Percentiles rank a stretch among this genome's conserved stretches.
Evolutionary conservation across 352 stramenopile genomes (phyloP).

Genomic region (Elongisporangium prolatum): DNA sequence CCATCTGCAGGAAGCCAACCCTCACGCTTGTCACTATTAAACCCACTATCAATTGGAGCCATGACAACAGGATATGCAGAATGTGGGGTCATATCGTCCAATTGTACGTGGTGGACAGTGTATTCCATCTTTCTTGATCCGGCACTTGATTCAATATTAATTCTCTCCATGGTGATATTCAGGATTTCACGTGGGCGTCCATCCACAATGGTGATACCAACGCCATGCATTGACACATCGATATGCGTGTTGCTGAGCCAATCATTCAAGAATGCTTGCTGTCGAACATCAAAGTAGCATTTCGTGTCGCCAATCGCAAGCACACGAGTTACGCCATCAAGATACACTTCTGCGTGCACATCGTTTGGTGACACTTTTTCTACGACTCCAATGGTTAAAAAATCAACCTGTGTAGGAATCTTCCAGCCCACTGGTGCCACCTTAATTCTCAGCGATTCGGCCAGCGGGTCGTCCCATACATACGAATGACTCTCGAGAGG

Average conservation of each 20-base stretch:
- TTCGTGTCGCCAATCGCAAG: slow-evolving; percentile 74
- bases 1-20: slow-evolving; percentile 76
- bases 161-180: slow-evolving; percentile 86
- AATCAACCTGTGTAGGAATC: slow-evolving; percentile 65
- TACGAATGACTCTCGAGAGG: slow-evolving; percentile 76
- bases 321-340: slow-evolving; percentile 75
- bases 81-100: slow-evolving; percentile 81
- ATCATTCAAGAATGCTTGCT: slow-evolving; percentile 52
- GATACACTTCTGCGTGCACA: slow-evolving; percentile 81
- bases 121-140: slow-evolving; percentile 46
- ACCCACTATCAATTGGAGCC: slow-evolving; percentile 75
- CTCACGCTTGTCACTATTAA: slow-evolving; percentile 85
- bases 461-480: slow-evolving; percentile 74
- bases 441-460: slow-evolving; percentile 41
- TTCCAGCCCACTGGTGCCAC: slow-evolving; percentile 60
- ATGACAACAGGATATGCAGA: slow-evolving; percentile 75
- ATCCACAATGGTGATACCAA: slow-evolving; percentile 81
- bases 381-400: slow-evolving; percentile 68
- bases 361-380: slow-evolving; percentile 44
- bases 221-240: slow-evolving; percentile 65
- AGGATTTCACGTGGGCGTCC: slow-evolving; percentile 67
- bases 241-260: slow-evolving; percentile 75
- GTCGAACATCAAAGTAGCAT: slow-evolving; percentile 50
- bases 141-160: slow-evolving; percentile 53
- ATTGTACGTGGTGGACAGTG: slow-evolving; percentile 77